Conservation (phyloP, 129 eudicot genomes). For the Artemisia tridentata region DNA sequence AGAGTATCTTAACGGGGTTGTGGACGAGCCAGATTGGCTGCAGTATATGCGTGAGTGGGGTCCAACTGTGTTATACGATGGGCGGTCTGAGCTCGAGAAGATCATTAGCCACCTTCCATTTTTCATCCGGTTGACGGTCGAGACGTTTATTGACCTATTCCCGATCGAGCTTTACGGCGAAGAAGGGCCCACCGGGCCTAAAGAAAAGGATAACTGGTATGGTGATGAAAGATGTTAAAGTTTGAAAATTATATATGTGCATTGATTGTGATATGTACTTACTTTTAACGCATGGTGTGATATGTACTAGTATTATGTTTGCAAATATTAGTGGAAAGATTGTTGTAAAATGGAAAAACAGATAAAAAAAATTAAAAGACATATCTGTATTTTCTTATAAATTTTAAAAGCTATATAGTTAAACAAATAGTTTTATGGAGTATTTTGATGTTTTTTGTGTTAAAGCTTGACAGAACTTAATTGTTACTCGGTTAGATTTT, state of each 20-base stretch:
- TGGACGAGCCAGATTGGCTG: conserved; percentile 78
- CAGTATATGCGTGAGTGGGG: conserved; percentile 99
- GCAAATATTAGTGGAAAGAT: no score
- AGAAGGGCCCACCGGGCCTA: conserved; percentile 98
- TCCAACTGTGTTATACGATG: conserved; percentile 72
- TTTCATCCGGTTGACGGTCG: conserved; percentile 66
- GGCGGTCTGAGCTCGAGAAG: conserved; percentile 72
- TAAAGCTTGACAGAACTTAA: no score
- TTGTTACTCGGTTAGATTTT: no score
- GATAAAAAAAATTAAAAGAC: no score
- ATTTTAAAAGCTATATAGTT: no score
- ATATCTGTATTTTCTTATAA: no score
- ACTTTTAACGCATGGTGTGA: conserved; percentile 14
- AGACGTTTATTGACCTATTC: conserved; percentile 57
- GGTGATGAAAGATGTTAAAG: conserved; percentile 84
- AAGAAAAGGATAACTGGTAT: conserved; percentile 95
- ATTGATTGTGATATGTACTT: conserved; percentile 25
- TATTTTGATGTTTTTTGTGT: no score
- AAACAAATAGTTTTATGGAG: no score
- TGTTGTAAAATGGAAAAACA: no score
- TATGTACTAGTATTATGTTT: neutral
- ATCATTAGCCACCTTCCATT: conserved; percentile 71
- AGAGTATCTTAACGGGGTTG: conserved; percentile 61
- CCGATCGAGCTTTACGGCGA: conserved; percentile 88
- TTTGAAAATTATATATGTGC: conserved; percentile 3